phyloP scores from a whole-genome alignment of 352 stramenopile genomes.

The Phytophthora pini region DNA sequence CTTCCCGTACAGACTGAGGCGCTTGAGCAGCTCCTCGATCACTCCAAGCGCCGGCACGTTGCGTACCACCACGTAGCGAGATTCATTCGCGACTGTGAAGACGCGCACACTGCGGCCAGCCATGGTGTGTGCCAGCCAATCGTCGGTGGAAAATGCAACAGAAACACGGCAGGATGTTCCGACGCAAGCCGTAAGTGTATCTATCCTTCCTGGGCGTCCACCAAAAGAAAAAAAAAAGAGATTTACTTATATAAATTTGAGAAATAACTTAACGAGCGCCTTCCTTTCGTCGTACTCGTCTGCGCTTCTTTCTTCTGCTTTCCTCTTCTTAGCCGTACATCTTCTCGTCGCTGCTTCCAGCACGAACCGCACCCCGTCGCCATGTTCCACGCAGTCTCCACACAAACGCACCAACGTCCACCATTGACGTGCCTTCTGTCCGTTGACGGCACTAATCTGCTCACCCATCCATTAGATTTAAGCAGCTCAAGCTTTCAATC shows the following conservation, averaged over 20 bases:
- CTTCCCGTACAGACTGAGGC: slow-evolving; percentile 59
- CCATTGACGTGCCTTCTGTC: background rate
- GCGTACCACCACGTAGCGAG: slow-evolving; percentile 61
- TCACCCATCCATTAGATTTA: slow-evolving; percentile 18
- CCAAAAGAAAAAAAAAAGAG: slow-evolving; percentile 24
- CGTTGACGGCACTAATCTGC: slow-evolving; percentile 14
- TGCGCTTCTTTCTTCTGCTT: slow-evolving; percentile 25
- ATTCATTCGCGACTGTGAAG: slow-evolving; percentile 70
- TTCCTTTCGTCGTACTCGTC: slow-evolving; percentile 39
- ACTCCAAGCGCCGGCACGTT: slow-evolving; percentile 69
- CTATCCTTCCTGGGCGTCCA: background rate
- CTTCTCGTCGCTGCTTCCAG: slow-evolving; percentile 16
- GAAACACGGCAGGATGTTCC: slow-evolving; percentile 20
- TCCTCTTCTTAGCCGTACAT: slow-evolving; percentile 18
- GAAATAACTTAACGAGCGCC: slow-evolving; percentile 63
- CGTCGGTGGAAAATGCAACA: slow-evolving; percentile 17
- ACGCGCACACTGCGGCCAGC: slow-evolving; percentile 43
- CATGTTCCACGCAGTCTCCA: slow-evolving; percentile 25
- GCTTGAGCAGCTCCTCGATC: slow-evolving; percentile 60
- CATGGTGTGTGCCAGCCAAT: slow-evolving; percentile 37
- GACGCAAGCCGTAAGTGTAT: background rate
- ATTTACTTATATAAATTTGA: slow-evolving; percentile 35
- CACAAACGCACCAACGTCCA: slow-evolving; percentile 33
- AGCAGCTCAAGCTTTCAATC: slow-evolving; percentile 23
- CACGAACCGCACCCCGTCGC: slow-evolving; percentile 17